A percentile compares a stretch with the other conserved stretches of the same genome.
phyloP scores from a whole-genome alignment of 805 yeast genomes.

The Sugiyamaella smithiae region DNA sequence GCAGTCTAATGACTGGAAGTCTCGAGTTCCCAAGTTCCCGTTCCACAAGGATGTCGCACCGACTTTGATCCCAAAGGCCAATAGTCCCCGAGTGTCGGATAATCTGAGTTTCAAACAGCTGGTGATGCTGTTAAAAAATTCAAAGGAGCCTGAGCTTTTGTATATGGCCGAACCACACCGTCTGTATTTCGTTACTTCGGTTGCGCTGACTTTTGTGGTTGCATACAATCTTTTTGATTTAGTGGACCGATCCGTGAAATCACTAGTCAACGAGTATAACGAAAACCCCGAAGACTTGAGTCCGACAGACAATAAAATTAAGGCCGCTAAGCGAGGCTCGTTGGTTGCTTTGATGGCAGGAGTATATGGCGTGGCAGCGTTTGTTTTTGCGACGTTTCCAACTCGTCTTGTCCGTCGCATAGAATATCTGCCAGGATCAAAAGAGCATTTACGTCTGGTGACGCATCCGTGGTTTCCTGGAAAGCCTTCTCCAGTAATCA shows the following conservation, averaged over 20 bases:
- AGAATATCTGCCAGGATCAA: conserved; percentile 61
- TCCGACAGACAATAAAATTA: conserved; percentile 37
- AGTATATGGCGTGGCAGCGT: conserved; percentile 42
- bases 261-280: conserved; percentile 50
- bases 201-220: conserved; percentile 64
- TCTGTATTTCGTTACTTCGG: conserved; percentile 66
- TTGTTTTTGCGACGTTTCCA: conserved; percentile 54
- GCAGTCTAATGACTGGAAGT: conserved; percentile 46
- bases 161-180: conserved; percentile 85
- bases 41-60: conserved; percentile 62
- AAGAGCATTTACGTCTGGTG: conserved; percentile 58
- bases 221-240: conserved; percentile 60
- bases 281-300: conserved; percentile 50
- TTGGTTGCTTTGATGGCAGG: conserved; percentile 38
- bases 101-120: conserved; percentile 57
- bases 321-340: conserved; percentile 36
- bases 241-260: conserved; percentile 53
- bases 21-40: conserved; percentile 65
- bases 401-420: conserved; percentile 70
- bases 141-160: conserved; percentile 64
- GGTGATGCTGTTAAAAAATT: conserved; percentile 51
- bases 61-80: conserved; percentile 68
- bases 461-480: conserved; percentile 77
- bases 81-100: conserved; percentile 69
- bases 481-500: conserved; percentile 68